Evolutionary conservation across 2,329 filamentous ascomycete species (phyloP), one percentile per base, ranked within the genome.

Genomic region (Dendryphion nanum): DNA sequence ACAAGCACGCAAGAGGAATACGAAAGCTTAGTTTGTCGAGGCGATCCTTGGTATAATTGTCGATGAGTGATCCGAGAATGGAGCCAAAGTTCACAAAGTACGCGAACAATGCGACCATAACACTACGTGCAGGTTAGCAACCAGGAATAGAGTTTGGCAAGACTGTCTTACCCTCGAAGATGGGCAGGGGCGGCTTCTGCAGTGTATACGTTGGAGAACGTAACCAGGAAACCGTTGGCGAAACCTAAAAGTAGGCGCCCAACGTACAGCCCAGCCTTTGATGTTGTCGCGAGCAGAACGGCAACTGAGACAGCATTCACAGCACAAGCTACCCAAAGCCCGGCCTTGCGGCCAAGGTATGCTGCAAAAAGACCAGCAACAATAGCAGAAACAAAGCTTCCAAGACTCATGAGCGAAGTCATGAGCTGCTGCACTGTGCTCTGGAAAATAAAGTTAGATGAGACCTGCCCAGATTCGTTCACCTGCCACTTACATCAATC

Each of bases 1-100:
- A 70, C 20, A 78, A 75, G 50, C 77, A 69, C 45, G 71, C 53
- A 3, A 76, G 54, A 0, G 73, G 72, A 23, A 75, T 71, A 23
- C 62, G 48, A 41, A 65, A 67, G 6, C 49, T 10, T 13, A 30
- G 24, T 17, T n/a, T 32, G 18, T 23, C 18, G 7, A 14, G 17
- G n/a, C 16, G 23, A 6, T 29, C 38, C 26, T 55, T 46, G 5
- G 54, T 54, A 23, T 30, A 37, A 26, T 73, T 71, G 14, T 70
- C 66, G 10, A 68, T 64, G 1, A 69, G 59, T 0, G 67, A 61
- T 3, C 72, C 71, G 32, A 75, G 46, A 18, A 72, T 67, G 26
- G 61, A 66, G 6, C 71, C 71, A 26, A 73, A 62, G 40, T 68
- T 72, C 12, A 73, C 69, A 69, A 69, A 73, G 42, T 69, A 68